These are phyloP conservation scores for Peronospora destructor DNA, from an alignment of 352 stramenopile genomes.

Conservation along the genomic window DNA sequence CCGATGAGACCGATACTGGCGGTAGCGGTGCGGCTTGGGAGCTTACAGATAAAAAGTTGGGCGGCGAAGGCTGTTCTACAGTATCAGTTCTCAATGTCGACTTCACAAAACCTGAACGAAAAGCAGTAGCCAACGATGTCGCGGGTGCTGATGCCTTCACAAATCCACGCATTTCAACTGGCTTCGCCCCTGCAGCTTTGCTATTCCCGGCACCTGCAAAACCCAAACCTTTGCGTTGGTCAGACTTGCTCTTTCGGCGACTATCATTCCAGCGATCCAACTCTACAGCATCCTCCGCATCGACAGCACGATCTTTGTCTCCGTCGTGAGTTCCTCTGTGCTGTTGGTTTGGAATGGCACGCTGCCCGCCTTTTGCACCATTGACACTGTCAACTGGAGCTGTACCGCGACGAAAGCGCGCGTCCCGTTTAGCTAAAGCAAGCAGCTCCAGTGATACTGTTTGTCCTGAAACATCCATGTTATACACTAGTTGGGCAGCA, in stretches of 20 bases:
- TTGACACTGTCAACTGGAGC: background rate
- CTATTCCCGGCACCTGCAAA: constrained; percentile 28
- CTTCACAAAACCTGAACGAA: constrained; percentile 38
- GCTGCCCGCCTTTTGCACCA: constrained; percentile 1
- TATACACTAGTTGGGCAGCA: constrained; percentile 71
- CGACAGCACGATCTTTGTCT: constrained; percentile 10
- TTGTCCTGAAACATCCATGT: constrained; percentile 78
- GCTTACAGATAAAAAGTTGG: background rate
- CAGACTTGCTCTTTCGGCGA: constrained; percentile 47
- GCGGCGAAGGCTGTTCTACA: background rate
- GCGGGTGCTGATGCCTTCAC: constrained; percentile 23
- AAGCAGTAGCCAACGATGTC: constrained; percentile 12
- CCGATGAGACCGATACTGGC: background rate
- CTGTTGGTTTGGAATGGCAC: background rate
- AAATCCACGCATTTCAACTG: constrained; percentile 20
- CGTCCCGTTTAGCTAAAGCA: constrained; percentile 43
- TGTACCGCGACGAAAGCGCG: constrained; percentile 41
- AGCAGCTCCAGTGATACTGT: constrained; percentile 46
- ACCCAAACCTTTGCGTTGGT: constrained; percentile 64
- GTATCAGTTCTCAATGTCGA: constrained; percentile 18
- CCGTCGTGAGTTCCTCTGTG: background rate
- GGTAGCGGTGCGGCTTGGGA: constrained; percentile 1
- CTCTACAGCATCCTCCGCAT: constrained; percentile 46
- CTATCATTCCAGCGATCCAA: constrained; percentile 55
- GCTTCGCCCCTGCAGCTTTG: constrained; percentile 2